Evolutionary conservation across 768 basidiomycete species (phyloP), one percentile per base, ranked within the genome.

Genomic region (Russula abietina): DNA sequence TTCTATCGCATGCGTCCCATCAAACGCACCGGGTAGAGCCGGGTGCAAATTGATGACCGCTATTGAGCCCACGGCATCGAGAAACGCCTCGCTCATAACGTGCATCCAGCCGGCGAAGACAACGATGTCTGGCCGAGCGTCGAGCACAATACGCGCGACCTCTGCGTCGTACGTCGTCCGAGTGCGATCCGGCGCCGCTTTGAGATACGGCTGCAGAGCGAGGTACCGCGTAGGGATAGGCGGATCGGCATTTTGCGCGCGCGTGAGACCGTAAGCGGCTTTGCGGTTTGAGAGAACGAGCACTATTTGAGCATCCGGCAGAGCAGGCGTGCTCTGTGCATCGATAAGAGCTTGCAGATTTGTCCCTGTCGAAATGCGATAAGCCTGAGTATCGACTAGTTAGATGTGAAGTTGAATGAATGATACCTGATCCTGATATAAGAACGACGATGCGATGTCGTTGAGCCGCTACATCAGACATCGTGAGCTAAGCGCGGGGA

Each of bases 61-160:
- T 2, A 96, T 82, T 4, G 61, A 81, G 53, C 80, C 77, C 55
- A 91, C 72, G 36, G 84, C 78, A 22, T 91, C 83, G 62, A 98
- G 74, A 73, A 98, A 98, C 0, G 76, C 77, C 57, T 91, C 87
- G 61, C 87, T 85, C 62, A 98, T 80, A 69, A 98, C 91, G 70
- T 98, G 95, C 96, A 99, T 98, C 92, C 93, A 99, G 0, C 97
- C 97, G 0, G 96, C 97, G n/a, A 98, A 80, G 8, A 98, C 90
- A 53, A 98, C 83, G 28, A 96, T 72, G 73, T 98, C 91, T 0
- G 96, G 96, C 36, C 76, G 74, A 22, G 78, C 82, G 28, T 74
- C 71, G 6, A 89, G 70, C 4, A 93, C 84, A 57, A 84, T 80
- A 36, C 81, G 75, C 9, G 91, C 92, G 1, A 95, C 81, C 70